Conservation (phyloP, 331 rosid species). For the Saraca asoca region DNA sequence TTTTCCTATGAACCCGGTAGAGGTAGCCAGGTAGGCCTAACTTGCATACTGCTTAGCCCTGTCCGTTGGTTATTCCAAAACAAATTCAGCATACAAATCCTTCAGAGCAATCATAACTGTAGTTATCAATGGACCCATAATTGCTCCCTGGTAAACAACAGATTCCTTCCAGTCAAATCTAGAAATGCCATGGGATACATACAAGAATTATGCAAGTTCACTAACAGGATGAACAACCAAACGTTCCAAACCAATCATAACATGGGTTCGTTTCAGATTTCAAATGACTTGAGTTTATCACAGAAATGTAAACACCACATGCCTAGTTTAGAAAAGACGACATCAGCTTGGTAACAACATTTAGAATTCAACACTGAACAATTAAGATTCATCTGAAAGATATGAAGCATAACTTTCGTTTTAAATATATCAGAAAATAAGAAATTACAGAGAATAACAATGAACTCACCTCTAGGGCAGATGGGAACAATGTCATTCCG, state of each 20-base stretch:
- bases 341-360: not conserved
- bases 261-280: not conserved
- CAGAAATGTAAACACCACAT: not conserved
- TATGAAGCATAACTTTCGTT: conserved; percentile 11
- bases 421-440: too few species aligned
- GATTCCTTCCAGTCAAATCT: conserved; percentile 11
- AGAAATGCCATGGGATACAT: conserved; percentile 1
- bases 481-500: conserved; percentile 92
- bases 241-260: not conserved
- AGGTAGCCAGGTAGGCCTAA: conserved; percentile 19
- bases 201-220: conserved; percentile 1
- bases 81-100: conserved; percentile 79
- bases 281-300: too few species aligned
- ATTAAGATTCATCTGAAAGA: conserved; percentile 9
- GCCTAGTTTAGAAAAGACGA: conserved; percentile 10
- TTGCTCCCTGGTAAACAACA: conserved; percentile 64
- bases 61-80: conserved; percentile 52
- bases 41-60: conserved; percentile 39
- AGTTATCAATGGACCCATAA: conserved; percentile 84
- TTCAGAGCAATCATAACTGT: conserved; percentile 81
- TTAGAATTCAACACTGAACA: too few species aligned
- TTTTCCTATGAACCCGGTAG: conserved; percentile 10
- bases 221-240: conserved; percentile 6
- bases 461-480: conserved; percentile 77
- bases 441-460: not conserved